Base-by-base conservation (phyloP, 2,329 filamentous ascomycete genomes). In the Alternaria conjuncta region DNA sequence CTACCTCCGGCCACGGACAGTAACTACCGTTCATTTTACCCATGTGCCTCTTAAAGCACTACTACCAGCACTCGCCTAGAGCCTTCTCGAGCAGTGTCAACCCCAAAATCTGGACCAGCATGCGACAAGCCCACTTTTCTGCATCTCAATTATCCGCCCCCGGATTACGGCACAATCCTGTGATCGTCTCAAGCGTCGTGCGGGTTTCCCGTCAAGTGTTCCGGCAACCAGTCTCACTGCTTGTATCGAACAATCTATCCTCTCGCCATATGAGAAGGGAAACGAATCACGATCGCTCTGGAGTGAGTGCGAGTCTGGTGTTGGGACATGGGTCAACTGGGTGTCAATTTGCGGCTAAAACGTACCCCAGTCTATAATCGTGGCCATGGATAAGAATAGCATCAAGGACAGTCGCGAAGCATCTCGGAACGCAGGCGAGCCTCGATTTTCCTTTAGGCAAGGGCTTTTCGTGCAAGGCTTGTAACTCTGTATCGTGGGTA, bases 321-420 rank as follows among this genome's bases (percentile, higher is more conserved):
- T 50, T 51, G 11, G 21, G 56, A 60, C 71, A 67, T 49, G 69
- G 69, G 50, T 67, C 26, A 25, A 43, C 55, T 58, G 32, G 44
- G 59, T 50, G 32, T 60, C 65, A 76, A 73, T 75, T 59, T 76
- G 64, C 72, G 73, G 73, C 50, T 75, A 76, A 75, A 63, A 71
- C 56, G 63, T 50, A 46, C 26, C 57, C 60, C 61, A 61, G 60
- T 45, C 61, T 59, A 60, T 57, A 55, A 57, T 54, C 50, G 60
- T 46, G 43, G 47, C 61, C 20, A 41, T 32, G 20, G 53, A 70
- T 64, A 62, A 73, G 69, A 76, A 76, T 75, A 76, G 67, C 45
- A 67, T 55, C 62, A 61, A 46, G 5, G 36, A 44, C 45, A 45
- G 25, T 55, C 57, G 20, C 28, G 23, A 53, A 49, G 45, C 30